A percentile compares a stretch with the other conserved stretches of the same genome.
phyloP scores from a whole-genome alignment of 1,284 basidiomycete genomes.

The Ceratobasidium sp. region DNA sequence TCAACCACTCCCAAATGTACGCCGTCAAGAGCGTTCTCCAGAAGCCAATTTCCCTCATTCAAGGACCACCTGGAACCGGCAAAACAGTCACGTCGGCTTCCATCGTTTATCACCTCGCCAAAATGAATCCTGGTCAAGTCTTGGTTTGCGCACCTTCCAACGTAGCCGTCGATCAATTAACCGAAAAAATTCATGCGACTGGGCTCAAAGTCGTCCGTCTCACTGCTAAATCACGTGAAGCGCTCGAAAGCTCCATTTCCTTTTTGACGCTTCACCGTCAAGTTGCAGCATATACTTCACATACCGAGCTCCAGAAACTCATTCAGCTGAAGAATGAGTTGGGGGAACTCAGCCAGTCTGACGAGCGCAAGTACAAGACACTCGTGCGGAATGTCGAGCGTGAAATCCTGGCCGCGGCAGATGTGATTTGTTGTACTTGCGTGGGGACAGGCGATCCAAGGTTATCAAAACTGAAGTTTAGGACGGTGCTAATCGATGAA shows the following conservation, averaged over 20 bases:
- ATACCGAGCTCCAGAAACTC: conserved; percentile 95
- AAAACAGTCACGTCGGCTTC: conserved; percentile 99
- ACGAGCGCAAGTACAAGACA: conserved; percentile 98
- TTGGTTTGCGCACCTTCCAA: conserved; percentile 99
- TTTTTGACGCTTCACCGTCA: conserved; percentile 98
- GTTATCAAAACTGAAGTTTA: conserved; percentile 95
- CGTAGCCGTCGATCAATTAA: conserved; percentile 98
- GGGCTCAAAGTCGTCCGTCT: conserved; percentile 97
- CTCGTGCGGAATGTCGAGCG: conserved; percentile 94
- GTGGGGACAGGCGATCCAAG: conserved; percentile 97
- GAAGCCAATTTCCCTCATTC: conserved; percentile 97
- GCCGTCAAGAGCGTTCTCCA: conserved; percentile 98
- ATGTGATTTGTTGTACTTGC: conserved; percentile 99
- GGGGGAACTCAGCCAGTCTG: conserved; percentile 93
- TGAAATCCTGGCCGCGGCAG: conserved; percentile 93
- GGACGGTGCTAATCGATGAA: conserved; percentile 98
- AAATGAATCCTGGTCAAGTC: conserved; percentile 99
- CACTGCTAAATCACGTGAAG: conserved; percentile 97
- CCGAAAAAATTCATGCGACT: conserved; percentile 97
- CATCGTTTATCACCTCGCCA: conserved; percentile 97
- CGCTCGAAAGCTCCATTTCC: conserved; percentile 89
- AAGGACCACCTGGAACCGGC: conserved; percentile 97
- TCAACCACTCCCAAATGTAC: conserved; percentile 99
- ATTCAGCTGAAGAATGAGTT: conserved; percentile 98
- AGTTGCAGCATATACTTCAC: conserved; percentile 93